Conservation (phyloP, 202 grass and related monocot genomes). For the Musa balbisiana region DNA sequence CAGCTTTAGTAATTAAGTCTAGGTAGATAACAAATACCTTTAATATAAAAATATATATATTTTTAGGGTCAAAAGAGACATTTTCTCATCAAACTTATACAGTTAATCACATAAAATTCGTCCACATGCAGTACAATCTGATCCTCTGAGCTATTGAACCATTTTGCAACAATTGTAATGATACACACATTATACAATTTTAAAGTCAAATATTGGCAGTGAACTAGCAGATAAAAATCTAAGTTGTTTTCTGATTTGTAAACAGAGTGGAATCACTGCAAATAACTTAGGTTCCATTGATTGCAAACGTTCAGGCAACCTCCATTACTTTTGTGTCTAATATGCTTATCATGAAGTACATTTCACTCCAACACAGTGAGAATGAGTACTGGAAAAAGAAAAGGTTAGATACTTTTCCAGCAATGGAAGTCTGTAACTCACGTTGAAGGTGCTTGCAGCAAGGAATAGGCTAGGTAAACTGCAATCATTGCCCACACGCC, state of each 20-base stretch:
- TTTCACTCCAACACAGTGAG: background rate
- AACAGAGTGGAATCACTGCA: background rate
- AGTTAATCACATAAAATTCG: background rate
- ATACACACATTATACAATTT: background rate
- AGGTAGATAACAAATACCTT: too few species aligned
- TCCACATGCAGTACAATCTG: background rate
- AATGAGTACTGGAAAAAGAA: slow-evolving; percentile 1
- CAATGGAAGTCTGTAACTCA: slow-evolving; percentile 34
- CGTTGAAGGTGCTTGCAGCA: slow-evolving; percentile 99
- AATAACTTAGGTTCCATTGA: background rate
- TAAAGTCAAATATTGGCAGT: background rate
- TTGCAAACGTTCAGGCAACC: background rate
- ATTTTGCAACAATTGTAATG: background rate
- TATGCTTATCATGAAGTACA: background rate
- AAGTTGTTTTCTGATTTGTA: background rate
- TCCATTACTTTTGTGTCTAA: background rate
- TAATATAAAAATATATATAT: too few species aligned
- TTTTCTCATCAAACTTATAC: background rate
- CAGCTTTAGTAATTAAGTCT: too few species aligned
- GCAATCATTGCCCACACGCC: slow-evolving; percentile 96
- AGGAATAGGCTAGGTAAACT: slow-evolving; percentile 96
- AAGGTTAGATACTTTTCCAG: background rate
- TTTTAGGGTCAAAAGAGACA: background rate
- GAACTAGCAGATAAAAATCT: background rate
- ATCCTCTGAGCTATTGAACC: background rate